Evolutionary conservation across 768 basidiomycete genomes (phyloP).

Genomic region (Phanerodontia chrysosporium): DNA sequence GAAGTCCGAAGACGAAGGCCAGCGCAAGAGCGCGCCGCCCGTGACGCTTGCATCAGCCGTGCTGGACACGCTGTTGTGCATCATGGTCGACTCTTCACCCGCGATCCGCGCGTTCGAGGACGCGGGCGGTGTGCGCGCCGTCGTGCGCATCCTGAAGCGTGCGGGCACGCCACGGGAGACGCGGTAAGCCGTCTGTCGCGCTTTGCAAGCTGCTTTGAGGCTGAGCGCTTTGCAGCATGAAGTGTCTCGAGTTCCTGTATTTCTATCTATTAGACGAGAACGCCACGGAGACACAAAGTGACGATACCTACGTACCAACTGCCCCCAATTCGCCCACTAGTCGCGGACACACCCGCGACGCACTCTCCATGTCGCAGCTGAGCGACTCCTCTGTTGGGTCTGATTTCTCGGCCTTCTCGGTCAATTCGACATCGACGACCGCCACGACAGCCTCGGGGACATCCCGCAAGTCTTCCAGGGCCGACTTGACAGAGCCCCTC

Average conservation of each 20-base stretch:
- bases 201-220: background rate
- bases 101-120: slow-evolving; percentile 80
- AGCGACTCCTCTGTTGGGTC: slow-evolving; percentile 18
- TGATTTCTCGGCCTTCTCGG: slow-evolving; percentile 16
- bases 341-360: slow-evolving; percentile 12
- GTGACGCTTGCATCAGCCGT: slow-evolving; percentile 59
- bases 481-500: slow-evolving; percentile 25
- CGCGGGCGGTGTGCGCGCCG: slow-evolving; percentile 68
- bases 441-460: slow-evolving; percentile 1
- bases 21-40: slow-evolving; percentile 1
- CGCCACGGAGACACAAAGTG: slow-evolving; percentile 17
- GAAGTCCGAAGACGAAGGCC: slow-evolving; percentile 7
- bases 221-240: slow-evolving; percentile 63
- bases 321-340: slow-evolving; percentile 23
- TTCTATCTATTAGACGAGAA: slow-evolving; percentile 90
- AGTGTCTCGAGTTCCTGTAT: slow-evolving; percentile 92
- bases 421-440: slow-evolving; percentile 19
- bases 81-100: slow-evolving; percentile 80
- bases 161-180: slow-evolving; percentile 85
- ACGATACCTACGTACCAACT: slow-evolving; percentile 27
- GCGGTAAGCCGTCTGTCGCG: slow-evolving; percentile 47
- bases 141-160: slow-evolving; percentile 86
- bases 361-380: slow-evolving; percentile 11
- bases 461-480: background rate
- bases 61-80: slow-evolving; percentile 81